phyloP scores from a whole-genome alignment of 2,329 filamentous ascomycete species.

The Pseudogymnoascus sp. region DNA sequence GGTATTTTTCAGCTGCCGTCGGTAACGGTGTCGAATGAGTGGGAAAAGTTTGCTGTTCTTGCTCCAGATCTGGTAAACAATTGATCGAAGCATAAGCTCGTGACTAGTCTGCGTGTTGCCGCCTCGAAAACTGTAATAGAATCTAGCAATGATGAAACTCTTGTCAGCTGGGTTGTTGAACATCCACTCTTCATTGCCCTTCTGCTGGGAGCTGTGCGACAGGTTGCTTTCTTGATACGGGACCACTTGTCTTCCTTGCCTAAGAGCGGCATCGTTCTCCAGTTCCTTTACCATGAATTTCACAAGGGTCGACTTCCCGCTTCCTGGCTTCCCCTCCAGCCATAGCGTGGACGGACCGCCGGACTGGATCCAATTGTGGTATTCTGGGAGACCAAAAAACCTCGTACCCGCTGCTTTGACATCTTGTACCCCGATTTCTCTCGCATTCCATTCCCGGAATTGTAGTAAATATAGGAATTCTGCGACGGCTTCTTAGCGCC shows the following conservation, averaged over 20 bases:
- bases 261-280: not conserved
- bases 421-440: not conserved
- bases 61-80: constrained; percentile 13
- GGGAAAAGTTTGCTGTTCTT: constrained; percentile 11
- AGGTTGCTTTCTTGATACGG: not conserved
- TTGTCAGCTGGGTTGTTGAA: not conserved
- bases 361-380: not conserved
- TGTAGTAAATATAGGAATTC: not conserved
- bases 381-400: not conserved
- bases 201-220: not conserved
- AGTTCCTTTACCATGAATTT: constrained; percentile 7
- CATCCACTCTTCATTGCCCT: not conserved
- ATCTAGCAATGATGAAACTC: constrained; percentile 10
- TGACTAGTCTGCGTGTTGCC: constrained; percentile 13
- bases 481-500: not conserved
- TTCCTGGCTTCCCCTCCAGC: constrained; percentile 17
- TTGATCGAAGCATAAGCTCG: constrained; percentile 14
- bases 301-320: constrained; percentile 15
- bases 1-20: too few species aligned
- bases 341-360: not conserved
- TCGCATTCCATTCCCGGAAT: constrained; percentile 7
- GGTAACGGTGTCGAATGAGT: constrained; percentile 10
- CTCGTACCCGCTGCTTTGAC: not conserved
- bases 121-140: constrained; percentile 16
- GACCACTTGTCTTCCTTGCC: not conserved